These are phyloP conservation scores for Amphibolis antarctica DNA, from an alignment of 106 monocot genomes.

Conservation along the genomic window DNA sequence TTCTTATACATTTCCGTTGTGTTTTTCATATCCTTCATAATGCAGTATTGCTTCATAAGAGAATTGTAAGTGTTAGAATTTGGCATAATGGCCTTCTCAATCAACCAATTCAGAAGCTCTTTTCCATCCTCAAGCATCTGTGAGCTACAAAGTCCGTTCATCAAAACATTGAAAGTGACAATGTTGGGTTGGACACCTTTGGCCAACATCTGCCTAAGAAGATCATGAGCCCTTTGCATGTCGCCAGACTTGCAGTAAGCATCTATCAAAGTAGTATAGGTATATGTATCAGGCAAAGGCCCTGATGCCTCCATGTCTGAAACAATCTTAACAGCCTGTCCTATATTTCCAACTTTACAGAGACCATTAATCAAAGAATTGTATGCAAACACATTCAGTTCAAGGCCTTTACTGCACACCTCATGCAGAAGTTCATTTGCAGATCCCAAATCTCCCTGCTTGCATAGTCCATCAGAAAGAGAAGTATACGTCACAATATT, in stretches of 20 bases:
- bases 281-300: slow-evolving; percentile 55
- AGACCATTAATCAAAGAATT: slow-evolving; percentile 93
- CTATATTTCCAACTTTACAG: slow-evolving; percentile 74
- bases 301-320: slow-evolving; percentile 78
- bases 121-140: slow-evolving; percentile 68
- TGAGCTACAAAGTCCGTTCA: slow-evolving; percentile 67
- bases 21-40: slow-evolving; percentile 66
- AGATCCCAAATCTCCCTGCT: slow-evolving; percentile 60
- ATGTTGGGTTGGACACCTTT: slow-evolving; percentile 58
- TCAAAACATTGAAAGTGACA: slow-evolving; percentile 94
- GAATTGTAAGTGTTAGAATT: slow-evolving; percentile 69
- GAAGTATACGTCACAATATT: slow-evolving; percentile 89
- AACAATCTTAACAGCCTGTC: slow-evolving; percentile 69
- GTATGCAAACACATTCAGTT: slow-evolving; percentile 60
- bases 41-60: slow-evolving; percentile 65
- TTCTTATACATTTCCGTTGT: slow-evolving; percentile 51
- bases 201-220: slow-evolving; percentile 70
- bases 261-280: slow-evolving; percentile 93
- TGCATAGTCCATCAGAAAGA: slow-evolving; percentile 89
- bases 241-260: slow-evolving; percentile 68
- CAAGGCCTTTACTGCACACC: slow-evolving; percentile 54
- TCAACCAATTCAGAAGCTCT: slow-evolving; percentile 75
- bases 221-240: slow-evolving; percentile 39
- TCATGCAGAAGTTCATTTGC: slow-evolving; percentile 95
- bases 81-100: slow-evolving; percentile 52